Percentiles rank a stretch among this genome's conserved stretches.
phyloP scores from a whole-genome alignment of 1,284 basidiomycete species.

The Leccinum fallax region DNA sequence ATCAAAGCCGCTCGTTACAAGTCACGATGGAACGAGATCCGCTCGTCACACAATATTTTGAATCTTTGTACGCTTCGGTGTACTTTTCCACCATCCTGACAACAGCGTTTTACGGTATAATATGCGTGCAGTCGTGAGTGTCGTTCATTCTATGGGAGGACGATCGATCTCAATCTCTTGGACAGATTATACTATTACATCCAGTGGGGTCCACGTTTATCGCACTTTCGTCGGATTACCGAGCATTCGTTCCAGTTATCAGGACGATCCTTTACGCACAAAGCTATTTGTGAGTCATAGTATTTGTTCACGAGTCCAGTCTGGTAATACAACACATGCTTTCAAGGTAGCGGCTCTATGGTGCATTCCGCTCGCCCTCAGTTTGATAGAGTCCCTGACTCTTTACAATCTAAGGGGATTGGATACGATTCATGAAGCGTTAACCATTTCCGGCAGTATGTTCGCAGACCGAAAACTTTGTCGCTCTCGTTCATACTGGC shows the following conservation, averaged over 20 bases:
- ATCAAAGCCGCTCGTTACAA: background rate
- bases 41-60: background rate
- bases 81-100: background rate
- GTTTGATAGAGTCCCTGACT: background rate
- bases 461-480: background rate
- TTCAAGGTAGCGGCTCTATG: background rate
- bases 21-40: background rate
- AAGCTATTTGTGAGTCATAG: conserved; percentile 2
- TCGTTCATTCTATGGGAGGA: background rate
- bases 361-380: background rate
- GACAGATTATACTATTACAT: conserved; percentile 1
- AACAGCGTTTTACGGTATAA: background rate
- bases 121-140: conserved; percentile 7
- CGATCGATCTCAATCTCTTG: background rate
- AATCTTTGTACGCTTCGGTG: background rate
- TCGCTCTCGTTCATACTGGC: background rate
- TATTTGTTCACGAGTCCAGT: too few species aligned
- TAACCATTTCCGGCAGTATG: background rate
- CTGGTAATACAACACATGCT: background rate
- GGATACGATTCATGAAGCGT: background rate
- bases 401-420: background rate
- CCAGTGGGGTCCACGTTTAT: background rate
- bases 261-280: background rate
- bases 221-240: background rate
- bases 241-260: background rate